Base-by-base conservation (phyloP, 2,329 filamentous ascomycete genomes). In the Chaetomium olivaceum region DNA sequence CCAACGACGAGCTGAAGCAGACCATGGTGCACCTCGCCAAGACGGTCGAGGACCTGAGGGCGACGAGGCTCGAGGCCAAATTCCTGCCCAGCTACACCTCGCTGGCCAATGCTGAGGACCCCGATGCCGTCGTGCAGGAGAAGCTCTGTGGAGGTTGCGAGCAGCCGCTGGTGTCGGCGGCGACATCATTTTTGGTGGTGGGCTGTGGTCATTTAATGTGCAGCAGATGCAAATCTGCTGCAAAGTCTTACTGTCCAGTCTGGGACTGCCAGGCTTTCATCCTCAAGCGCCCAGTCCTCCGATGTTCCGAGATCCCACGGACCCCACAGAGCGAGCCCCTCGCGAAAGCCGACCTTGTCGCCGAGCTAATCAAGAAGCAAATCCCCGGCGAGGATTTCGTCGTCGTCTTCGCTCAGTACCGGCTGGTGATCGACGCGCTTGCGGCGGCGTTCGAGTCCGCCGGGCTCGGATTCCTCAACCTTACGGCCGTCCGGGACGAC, bases 361-460 rank as follows among this genome's bases (percentile, higher is more conserved):
- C 68, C 9, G 63, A 68, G 12, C 71, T 74, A 9, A 66, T 78
- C 58, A 58, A 66, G 43, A 61, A 63, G 6, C 33, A 64, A 19
- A 70, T 77, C 23, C 60, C 69, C 0, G 19, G 43, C 0, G 62
- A 72, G 2, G 74, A 77, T 6, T 66, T 69, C 12, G 73, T 77
- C 5, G 67, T 82, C 2, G 60, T 82, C 5, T 82, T 82, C 65
- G 75, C 74, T 1, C 77, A 80, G 58, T 76, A 76, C 58, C 43
- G 71, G 0, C 57, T 62, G 12, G 70, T 81, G 29, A 70, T 75
- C 54, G 27, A 66, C 0, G 70, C 76, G 19, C 65, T 80, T 1
- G 61, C 67, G 19, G 19, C 21, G 29, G 51, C 61, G 3, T 66
- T 71, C 46, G n/a, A 9, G 5, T 4, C n/a, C 1, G 25, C 58